A percentile compares a stretch with the other conserved stretches of the same genome.
Evolutionary conservation across 768 basidiomycete species (phyloP).

Genomic region (Strobilomyces dryophilus): DNA sequence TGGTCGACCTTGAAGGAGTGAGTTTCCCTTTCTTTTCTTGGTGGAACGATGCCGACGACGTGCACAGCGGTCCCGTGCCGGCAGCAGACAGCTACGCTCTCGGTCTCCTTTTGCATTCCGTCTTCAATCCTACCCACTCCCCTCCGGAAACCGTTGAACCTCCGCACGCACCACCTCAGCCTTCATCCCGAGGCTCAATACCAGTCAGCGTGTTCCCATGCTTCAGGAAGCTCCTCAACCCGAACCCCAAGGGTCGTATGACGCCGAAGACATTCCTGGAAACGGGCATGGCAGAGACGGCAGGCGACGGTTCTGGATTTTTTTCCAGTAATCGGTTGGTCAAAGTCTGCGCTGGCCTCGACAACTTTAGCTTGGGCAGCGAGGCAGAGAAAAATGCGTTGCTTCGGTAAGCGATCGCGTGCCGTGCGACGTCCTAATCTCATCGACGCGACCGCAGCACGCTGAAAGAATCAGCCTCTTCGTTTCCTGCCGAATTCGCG

Average conservation of each 20-base stretch:
- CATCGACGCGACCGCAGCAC: constrained; percentile 39
- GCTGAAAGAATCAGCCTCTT: constrained; percentile 72
- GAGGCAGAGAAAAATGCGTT: constrained; percentile 77
- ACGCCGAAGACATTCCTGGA: constrained; percentile 75
- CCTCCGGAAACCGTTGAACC: constrained; percentile 62
- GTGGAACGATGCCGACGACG: background rate
- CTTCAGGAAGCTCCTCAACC: constrained; percentile 88
- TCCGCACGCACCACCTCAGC: constrained; percentile 74
- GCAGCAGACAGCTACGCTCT: constrained; percentile 85
- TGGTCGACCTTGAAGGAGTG: constrained; percentile 85
- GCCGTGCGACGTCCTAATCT: background rate
- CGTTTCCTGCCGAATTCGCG: constrained; percentile 84
- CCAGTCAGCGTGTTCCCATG: constrained; percentile 70
- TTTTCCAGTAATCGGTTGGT: constrained; percentile 81
- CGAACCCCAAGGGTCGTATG: constrained; percentile 77
- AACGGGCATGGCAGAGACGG: constrained; percentile 67
- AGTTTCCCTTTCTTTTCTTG: constrained; percentile 12
- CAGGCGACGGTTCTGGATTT: constrained; percentile 62
- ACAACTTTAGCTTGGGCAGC: constrained; percentile 74
- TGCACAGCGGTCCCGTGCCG: constrained; percentile 45
- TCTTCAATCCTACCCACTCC: constrained; percentile 85
- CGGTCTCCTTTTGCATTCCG: constrained; percentile 76
- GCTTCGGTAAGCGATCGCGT: constrained; percentile 46
- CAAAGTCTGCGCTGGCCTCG: constrained; percentile 78
- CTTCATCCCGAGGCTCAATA: constrained; percentile 73